A percentile compares a stretch with the other conserved stretches of the same genome.
Conservation (phyloP, 179 eudicot species). For the Pouteria campechiana region DNA sequence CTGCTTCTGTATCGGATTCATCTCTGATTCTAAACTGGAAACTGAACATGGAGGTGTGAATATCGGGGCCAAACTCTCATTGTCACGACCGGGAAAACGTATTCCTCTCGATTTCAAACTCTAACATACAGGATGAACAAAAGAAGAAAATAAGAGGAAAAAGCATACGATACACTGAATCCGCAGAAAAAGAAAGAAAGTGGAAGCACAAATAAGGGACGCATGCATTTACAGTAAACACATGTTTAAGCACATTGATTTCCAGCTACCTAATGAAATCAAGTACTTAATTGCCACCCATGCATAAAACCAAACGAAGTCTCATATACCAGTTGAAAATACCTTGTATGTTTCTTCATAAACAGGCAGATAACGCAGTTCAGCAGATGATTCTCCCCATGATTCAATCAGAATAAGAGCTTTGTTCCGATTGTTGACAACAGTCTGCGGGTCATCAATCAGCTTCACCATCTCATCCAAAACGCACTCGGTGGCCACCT, state of each 20-base stretch:
- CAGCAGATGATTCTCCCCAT: constrained; percentile 92
- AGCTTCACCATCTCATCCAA: not conserved
- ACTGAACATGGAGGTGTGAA: constrained; percentile 89
- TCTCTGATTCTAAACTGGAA: constrained; percentile 41
- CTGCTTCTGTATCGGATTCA: constrained; percentile 35
- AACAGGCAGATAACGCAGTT: constrained; percentile 93
- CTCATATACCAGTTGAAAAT: no score
- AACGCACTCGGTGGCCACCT: constrained; percentile 36
- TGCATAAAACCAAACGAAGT: no score
- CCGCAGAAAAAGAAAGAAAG: no score
- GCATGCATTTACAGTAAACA: no score
- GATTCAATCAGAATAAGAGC: constrained; percentile 77
- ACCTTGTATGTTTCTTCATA: constrained; percentile 99
- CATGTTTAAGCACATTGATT: no score
- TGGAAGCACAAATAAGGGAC: not conserved
- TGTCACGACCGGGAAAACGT: constrained; percentile 81
- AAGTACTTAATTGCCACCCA: no score
- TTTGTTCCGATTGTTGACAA: constrained; percentile 26
- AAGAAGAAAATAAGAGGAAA: not conserved
- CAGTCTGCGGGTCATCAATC: not conserved
- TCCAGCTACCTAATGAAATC: no score
- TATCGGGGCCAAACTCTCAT: constrained; percentile 87
- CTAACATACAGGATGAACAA: constrained; percentile 17
- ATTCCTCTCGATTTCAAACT: constrained; percentile 85
- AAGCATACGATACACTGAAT: not conserved